Percentiles rank a stretch among this genome's conserved stretches.
Conservation (phyloP, 495 filamentous ascomycete species). For the Friedmanniomyces simplex region DNA sequence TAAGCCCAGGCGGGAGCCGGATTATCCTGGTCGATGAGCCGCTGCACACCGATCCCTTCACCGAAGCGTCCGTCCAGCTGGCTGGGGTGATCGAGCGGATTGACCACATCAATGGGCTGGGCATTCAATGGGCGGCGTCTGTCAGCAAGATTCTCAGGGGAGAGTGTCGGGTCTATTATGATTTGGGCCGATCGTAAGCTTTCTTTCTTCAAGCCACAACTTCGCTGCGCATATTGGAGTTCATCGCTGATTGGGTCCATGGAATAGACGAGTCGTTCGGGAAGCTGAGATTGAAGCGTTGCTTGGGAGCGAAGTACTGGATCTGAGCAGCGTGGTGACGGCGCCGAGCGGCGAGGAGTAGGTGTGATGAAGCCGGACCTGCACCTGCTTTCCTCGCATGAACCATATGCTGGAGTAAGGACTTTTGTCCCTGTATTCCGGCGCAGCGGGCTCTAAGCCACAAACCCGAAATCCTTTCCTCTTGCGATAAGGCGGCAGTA, state of each 20-base stretch:
- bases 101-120: constrained; percentile 7
- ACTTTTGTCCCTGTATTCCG: too few species aligned
- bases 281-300: not conserved
- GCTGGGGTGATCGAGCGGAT: constrained; percentile 11
- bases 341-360: not conserved
- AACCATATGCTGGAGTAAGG: too few species aligned
- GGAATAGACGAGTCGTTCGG: not conserved
- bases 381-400: too few species aligned
- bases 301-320: not conserved
- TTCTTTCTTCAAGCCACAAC: too few species aligned
- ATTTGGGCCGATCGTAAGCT: constrained; percentile 13
- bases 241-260: not conserved
- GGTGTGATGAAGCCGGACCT: not conserved
- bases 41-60: constrained; percentile 4
- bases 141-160: constrained; percentile 2
- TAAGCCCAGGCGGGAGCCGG: constrained; percentile 11
- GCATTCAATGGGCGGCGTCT: constrained; percentile 1
- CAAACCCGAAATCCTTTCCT: too few species aligned
- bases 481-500: too few species aligned
- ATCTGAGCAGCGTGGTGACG: not conserved
- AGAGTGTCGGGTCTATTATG: constrained; percentile 1
- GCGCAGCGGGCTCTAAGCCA: too few species aligned
- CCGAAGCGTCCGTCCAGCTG: constrained; percentile 6
- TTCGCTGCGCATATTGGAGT: too few species aligned
- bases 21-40: constrained; percentile 3